Percentiles rank a stretch among this genome's conserved stretches.
Evolutionary conservation across 2,329 filamentous ascomycete species (phyloP).

Genomic region (Botrytis porri): DNA sequence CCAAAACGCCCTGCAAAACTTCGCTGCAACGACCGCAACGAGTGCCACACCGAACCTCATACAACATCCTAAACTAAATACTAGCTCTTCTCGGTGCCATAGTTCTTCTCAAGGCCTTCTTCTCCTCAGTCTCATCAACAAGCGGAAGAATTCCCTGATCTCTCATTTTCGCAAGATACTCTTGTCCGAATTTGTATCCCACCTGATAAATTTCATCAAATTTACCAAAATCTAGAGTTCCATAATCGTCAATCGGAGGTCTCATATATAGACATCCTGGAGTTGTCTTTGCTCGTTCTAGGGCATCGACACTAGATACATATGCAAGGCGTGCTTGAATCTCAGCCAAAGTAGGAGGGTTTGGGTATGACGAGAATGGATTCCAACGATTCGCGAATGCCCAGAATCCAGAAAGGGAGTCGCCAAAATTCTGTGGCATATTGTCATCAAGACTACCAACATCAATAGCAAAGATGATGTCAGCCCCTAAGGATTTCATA

Average conservation of each 20-base stretch:
- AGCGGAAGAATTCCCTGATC: slow-evolving; percentile 73
- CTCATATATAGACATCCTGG: slow-evolving; percentile 95
- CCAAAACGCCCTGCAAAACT: slow-evolving; percentile 5
- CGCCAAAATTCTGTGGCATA: slow-evolving; percentile 87
- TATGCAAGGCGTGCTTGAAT: slow-evolving; percentile 95
- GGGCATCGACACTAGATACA: slow-evolving; percentile 88
- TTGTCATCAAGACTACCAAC: slow-evolving; percentile 91
- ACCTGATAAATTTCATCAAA: slow-evolving; percentile 96
- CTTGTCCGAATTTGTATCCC: slow-evolving; percentile 81
- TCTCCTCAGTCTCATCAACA: slow-evolving; percentile 70
- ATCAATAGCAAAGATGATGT: slow-evolving; percentile 93
- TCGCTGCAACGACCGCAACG: not conserved
- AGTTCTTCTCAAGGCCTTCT: slow-evolving; percentile 71
- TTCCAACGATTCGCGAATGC: slow-evolving; percentile 96
- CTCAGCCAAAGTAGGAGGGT: slow-evolving; percentile 90
- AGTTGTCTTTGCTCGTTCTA: slow-evolving; percentile 88
- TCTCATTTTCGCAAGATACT: slow-evolving; percentile 72
- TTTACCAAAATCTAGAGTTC: slow-evolving; percentile 92
- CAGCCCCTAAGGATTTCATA: slow-evolving; percentile 91
- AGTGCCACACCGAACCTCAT: not conserved
- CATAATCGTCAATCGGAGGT: slow-evolving; percentile 88
- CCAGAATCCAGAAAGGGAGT: slow-evolving; percentile 94
- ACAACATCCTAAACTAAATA: slow-evolving; percentile 47
- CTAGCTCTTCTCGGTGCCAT: slow-evolving; percentile 78
- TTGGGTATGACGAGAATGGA: slow-evolving; percentile 81